Conservation (phyloP, 768 basidiomycete genomes). For the Psilocybe cyanescens region DNA sequence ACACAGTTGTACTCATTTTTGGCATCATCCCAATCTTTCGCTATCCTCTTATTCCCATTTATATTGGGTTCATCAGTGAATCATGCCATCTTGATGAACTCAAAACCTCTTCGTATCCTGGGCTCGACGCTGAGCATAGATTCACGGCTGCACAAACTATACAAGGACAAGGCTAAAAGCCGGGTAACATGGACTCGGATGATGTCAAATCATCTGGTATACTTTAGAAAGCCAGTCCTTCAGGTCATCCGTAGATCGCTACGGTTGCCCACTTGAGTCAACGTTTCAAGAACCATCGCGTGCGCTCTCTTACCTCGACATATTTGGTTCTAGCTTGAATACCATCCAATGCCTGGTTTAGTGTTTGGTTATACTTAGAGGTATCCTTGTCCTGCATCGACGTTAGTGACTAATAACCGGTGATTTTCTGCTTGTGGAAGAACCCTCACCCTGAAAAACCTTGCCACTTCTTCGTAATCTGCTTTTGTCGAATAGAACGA, state of each 20-base stretch:
- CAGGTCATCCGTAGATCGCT: background rate
- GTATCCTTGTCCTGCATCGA: constrained; percentile 53
- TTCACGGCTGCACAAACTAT: too few species aligned
- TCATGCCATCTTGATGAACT: too few species aligned
- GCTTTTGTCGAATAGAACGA: constrained; percentile 60
- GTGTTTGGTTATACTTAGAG: constrained; percentile 61
- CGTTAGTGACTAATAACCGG: constrained; percentile 10
- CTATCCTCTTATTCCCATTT: too few species aligned
- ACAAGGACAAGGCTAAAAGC: too few species aligned
- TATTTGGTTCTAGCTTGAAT: constrained; percentile 63
- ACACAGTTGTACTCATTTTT: too few species aligned
- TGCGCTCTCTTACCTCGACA: constrained; percentile 49
- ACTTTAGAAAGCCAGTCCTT: background rate
- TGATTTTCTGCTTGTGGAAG: background rate
- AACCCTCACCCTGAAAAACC: constrained; percentile 73
- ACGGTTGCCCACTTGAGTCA: background rate
- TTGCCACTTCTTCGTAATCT: constrained; percentile 62
- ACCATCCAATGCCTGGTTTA: constrained; percentile 68
- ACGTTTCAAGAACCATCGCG: background rate
- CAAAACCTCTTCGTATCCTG: too few species aligned
- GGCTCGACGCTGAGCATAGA: too few species aligned
- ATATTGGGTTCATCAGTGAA: too few species aligned
- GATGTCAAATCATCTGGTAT: too few species aligned
- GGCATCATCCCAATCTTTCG: too few species aligned
- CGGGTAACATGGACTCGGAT: too few species aligned